Conservation (phyloP, 2,329 filamentous ascomycete species). For the Penicillium sp. region DNA sequence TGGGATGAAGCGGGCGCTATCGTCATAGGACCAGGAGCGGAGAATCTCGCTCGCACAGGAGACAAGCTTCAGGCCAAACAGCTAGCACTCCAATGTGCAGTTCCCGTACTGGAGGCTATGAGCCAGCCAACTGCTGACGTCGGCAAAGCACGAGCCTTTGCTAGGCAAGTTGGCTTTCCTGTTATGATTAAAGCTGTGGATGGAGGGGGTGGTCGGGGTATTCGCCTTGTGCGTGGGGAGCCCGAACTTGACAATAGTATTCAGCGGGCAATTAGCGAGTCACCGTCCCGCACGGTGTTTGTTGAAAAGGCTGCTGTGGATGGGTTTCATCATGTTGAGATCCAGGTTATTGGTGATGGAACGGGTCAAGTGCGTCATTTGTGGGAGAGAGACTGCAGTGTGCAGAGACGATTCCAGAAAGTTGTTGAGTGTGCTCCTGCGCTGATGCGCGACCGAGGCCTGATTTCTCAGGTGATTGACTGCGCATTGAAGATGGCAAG, state of each 20-base stretch:
- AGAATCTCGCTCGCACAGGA: slow-evolving; percentile 57
- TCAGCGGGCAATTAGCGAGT: slow-evolving; percentile 57
- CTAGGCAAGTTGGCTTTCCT: slow-evolving; percentile 53
- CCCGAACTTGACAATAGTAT: slow-evolving; percentile 48
- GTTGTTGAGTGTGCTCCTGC: slow-evolving; percentile 60
- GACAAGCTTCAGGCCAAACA: slow-evolving; percentile 57
- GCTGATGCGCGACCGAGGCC: slow-evolving; percentile 45
- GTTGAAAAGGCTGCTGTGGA: slow-evolving; percentile 63
- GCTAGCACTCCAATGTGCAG: slow-evolving; percentile 52
- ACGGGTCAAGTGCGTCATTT: slow-evolving; percentile 53
- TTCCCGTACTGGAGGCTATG: slow-evolving; percentile 54
- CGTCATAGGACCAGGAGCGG: slow-evolving; percentile 57
- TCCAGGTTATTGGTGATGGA: slow-evolving; percentile 61
- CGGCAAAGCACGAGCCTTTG: slow-evolving; percentile 56
- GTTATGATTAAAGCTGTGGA: slow-evolving; percentile 66
- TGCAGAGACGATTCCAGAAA: slow-evolving; percentile 62
- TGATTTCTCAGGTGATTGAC: slow-evolving; percentile 53
- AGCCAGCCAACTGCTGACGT: slow-evolving; percentile 44
- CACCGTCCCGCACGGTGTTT: slow-evolving; percentile 58
- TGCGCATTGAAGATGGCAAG: slow-evolving; percentile 47
- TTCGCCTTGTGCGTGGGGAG: slow-evolving; percentile 52
- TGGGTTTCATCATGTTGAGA: slow-evolving; percentile 61
- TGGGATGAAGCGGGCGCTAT: slow-evolving; percentile 50
- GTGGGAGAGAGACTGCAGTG: slow-evolving; percentile 62
- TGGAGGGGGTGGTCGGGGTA: slow-evolving; percentile 62